Percentiles rank a stretch among this genome's conserved stretches.
Evolutionary conservation across 148 eudicot genomes (phyloP).

Genomic region (Vaccinium darrowii): DNA sequence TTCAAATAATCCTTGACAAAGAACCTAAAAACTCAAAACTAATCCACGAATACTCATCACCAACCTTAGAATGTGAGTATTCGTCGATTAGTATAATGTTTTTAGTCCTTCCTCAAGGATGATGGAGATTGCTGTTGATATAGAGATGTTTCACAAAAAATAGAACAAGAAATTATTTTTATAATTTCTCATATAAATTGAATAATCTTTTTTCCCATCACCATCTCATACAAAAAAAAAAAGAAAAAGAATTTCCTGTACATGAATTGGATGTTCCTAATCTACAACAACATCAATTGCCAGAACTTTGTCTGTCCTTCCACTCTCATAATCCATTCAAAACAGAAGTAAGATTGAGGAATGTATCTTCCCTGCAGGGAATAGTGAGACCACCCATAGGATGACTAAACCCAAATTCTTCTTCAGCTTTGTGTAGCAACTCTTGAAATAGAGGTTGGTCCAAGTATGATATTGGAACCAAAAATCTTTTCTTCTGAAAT

Average conservation of each 20-base stretch:
- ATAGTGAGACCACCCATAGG: constrained; percentile 43
- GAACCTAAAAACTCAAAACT: too few species aligned
- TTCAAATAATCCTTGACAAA: too few species aligned
- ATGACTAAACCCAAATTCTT: constrained; percentile 42
- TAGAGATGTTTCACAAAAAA: neutral
- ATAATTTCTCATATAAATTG: neutral
- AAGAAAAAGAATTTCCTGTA: neutral
- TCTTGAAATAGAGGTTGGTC: constrained; percentile 29
- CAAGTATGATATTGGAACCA: constrained; percentile 21
- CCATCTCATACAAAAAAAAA: neutral
- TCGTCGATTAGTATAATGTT: neutral
- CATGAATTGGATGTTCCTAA: neutral
- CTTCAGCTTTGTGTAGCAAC: constrained; percentile 25
- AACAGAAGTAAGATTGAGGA: constrained; percentile 28
- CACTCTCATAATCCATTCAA: neutral
- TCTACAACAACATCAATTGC: neutral
- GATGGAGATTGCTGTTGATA: neutral
- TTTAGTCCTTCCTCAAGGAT: neutral
- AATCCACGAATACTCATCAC: too few species aligned
- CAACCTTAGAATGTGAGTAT: neutral
- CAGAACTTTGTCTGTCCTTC: neutral
- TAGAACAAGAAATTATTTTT: neutral
- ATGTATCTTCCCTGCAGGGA: constrained; percentile 30
- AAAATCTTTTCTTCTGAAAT: constrained; percentile 4
- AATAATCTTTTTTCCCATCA: neutral